Evolutionary conservation across 192 early-diverging fungal genomes (phyloP).

Genomic region (Coemansia sp.): DNA sequence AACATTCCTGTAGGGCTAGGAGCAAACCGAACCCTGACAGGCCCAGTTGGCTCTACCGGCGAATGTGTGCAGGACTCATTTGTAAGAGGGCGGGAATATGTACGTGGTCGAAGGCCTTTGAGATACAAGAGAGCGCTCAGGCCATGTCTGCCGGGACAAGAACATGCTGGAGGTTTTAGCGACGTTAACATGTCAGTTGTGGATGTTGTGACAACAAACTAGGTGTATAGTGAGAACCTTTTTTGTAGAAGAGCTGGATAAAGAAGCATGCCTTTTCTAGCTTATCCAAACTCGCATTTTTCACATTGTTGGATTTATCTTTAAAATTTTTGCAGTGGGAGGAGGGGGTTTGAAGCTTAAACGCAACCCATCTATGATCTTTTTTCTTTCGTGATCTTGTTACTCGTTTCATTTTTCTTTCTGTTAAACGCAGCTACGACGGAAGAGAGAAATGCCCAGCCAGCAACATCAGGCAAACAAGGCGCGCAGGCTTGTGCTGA

Average conservation of each 20-base stretch:
- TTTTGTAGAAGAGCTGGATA: neutral
- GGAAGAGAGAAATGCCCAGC: conserved; percentile 17
- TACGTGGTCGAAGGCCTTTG: neutral
- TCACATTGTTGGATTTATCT: no score
- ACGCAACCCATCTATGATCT: neutral
- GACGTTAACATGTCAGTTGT: neutral
- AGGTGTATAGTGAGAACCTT: neutral
- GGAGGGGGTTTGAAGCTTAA: no score
- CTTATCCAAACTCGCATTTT: no score
- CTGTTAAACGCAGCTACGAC: neutral
- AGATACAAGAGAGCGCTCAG: neutral
- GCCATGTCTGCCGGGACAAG: neutral
- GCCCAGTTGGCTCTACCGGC: conserved; percentile 34
- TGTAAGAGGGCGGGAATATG: neutral
- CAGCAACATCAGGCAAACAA: conserved; percentile 27
- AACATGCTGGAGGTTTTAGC: neutral
- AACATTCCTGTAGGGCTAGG: conserved; percentile 92
- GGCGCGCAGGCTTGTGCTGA: conserved; percentile 48
- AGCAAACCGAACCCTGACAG: conserved; percentile 84
- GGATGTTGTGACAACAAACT: no score
- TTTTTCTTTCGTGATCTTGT: neutral
- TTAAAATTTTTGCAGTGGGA: no score
- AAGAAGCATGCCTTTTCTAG: no score
- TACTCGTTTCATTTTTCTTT: neutral
- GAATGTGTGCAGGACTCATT: neutral